phyloP scores from a whole-genome alignment of 2,329 filamentous ascomycete genomes.

The Thermothelomyces thermophilus region DNA sequence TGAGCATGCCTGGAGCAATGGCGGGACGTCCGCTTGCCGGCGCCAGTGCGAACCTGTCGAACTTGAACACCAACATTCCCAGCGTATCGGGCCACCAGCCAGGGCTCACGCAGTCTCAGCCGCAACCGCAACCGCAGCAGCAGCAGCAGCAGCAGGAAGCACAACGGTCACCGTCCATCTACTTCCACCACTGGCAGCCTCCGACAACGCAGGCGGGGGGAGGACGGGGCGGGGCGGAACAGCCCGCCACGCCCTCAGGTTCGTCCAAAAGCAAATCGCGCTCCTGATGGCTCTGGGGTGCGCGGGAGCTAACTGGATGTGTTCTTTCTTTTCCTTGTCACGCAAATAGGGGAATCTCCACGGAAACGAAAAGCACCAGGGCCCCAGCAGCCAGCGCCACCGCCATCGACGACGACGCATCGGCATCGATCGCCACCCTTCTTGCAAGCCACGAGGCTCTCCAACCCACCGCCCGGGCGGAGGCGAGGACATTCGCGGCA shows the following conservation, averaged over 20 bases:
- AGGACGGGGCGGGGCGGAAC: conserved; percentile 49
- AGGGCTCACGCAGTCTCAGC: conserved; percentile 43
- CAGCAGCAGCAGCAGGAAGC: conserved; percentile 47
- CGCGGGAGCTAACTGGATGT: conserved; percentile 35
- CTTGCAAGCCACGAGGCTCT: conserved; percentile 45
- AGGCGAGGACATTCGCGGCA: conserved; percentile 57
- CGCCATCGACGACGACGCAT: conserved; percentile 39
- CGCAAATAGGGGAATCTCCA: conserved; percentile 65
- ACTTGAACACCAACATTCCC: conserved; percentile 40
- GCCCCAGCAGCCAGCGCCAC: conserved; percentile 42
- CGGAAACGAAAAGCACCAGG: conserved; percentile 76
- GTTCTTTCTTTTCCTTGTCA: too few relatives aligned
- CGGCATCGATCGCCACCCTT: conserved; percentile 50
- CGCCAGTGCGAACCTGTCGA: conserved; percentile 36
- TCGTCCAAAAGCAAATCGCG: conserved; percentile 52
- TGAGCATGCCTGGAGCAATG: conserved; percentile 39
- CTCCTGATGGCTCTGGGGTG: conserved; percentile 36
- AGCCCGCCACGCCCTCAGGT: conserved; percentile 69
- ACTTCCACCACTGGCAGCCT: conserved; percentile 91
- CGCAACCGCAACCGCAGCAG: conserved; percentile 30
- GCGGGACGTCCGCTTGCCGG: conserved; percentile 32
- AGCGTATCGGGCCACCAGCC: conserved; percentile 38
- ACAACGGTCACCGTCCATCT: conserved; percentile 67
- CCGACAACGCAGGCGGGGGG: conserved; percentile 59
- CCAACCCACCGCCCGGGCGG: conserved; percentile 48